These are phyloP conservation scores for Entomophthora muscae DNA, from an alignment of 371 early-diverging fungal genomes.

Conservation along the genomic window DNA sequence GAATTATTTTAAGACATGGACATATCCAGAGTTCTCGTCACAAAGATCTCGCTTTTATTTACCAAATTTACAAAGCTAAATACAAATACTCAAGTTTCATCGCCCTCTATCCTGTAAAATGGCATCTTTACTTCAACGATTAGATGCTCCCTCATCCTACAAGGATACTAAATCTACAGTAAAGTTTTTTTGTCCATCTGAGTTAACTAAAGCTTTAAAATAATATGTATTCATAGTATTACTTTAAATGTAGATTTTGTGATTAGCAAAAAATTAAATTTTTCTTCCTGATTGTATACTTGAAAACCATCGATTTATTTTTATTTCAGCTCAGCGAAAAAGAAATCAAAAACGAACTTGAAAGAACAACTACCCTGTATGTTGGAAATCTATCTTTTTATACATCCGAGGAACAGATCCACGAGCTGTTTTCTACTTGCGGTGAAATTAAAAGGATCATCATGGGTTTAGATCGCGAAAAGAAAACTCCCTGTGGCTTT, in stretches of 20 bases:
- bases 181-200: no score
- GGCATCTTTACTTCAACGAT: conserved; percentile 4
- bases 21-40: no score
- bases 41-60: no score
- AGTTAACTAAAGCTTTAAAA: background rate
- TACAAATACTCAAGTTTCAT: no score
- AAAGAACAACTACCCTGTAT: conserved; percentile 71
- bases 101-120: no score
- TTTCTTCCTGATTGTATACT: no score
- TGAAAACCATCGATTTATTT: no score
- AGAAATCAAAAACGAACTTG: conserved; percentile 47
- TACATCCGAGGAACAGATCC: conserved; percentile 97
- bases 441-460: conserved; percentile 96
- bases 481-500: conserved; percentile 96
- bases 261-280: no score
- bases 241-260: no score
- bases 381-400: conserved; percentile 96
- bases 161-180: conserved; percentile 7
- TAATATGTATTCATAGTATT: conserved; percentile 1
- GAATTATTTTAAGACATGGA: no score
- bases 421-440: conserved; percentile 86
- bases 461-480: conserved; percentile 91
- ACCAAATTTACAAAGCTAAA: no score
- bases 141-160: conserved; percentile 7
- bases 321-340: conserved; percentile 42